Evolutionary conservation across 2,329 filamentous ascomycete species (phyloP), one percentile per base, ranked within the genome.

Genomic region (Aspergillus nomiae): DNA sequence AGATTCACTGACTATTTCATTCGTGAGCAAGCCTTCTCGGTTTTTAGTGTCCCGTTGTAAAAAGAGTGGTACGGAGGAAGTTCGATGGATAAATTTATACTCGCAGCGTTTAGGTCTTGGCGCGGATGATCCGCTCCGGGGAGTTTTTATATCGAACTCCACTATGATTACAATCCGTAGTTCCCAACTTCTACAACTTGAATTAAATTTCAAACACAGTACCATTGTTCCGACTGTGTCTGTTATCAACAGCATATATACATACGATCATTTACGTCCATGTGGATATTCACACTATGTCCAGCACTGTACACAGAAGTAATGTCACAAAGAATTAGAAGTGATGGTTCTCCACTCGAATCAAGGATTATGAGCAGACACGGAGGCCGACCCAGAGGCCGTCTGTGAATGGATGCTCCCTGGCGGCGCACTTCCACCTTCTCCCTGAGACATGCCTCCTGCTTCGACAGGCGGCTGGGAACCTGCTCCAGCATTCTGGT

Each of bases 391-490:
- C 2, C 70, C 70, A 1, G 74, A 75, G 28, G 74, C 73, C 9
- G 73, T 63, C 66, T 69, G 63, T 2, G 74, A 76, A 61, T 75
- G 73, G 32, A 74, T 74, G 55, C 73, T 76, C 9, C 68, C 70
- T 8, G 72, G 65, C 3, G 69, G 69, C 26, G 67, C 72, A 28
- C 55, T 69, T 32, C 62, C 60, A 48, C 58, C 63, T 43, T 73
- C 68, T 19, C 71, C 69, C 59, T 70, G 73, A 6, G 60, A 26
- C 38, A 41, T 59, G n/a, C 65, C 63, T 5, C 51, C 64, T 43
- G 60, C 53, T 21, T 65, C 58, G 10, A 43, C 30, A 16, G 60
- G 59, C 9, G 14, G 59, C 11, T 55, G 62, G 14, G 54, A 56
- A 51, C 26, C 41, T 3, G 64, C 6, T 34, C 69, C 71, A 8